phyloP scores from a whole-genome alignment of 495 filamentous ascomycete species.

The Parathielavia appendiculata region DNA sequence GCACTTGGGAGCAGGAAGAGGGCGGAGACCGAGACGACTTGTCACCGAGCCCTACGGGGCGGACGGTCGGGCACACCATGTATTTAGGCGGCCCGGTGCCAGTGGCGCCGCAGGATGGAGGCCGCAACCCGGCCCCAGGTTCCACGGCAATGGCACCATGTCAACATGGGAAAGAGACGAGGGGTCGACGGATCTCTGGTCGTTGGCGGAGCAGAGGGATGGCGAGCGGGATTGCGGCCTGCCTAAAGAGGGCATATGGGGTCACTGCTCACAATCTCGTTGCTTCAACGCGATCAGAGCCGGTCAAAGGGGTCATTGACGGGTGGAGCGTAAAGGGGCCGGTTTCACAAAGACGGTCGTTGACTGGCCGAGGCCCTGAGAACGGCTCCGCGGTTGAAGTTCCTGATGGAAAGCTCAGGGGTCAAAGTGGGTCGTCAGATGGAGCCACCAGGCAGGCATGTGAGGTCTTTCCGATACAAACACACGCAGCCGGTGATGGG shows the following conservation, averaged over 20 bases:
- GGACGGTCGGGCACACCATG: not conserved
- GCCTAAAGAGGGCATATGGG: too few species aligned
- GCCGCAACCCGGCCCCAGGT: not conserved
- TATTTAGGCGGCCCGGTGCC: not conserved
- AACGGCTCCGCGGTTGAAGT: not conserved
- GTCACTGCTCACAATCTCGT: too few species aligned
- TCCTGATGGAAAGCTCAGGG: too few species aligned
- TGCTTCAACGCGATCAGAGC: too few species aligned
- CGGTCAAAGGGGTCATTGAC: too few species aligned
- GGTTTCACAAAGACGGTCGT: not conserved
- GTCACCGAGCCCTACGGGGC: not conserved
- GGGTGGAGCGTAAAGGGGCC: too few species aligned
- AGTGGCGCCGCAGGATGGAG: not conserved
- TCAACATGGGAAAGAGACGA: not conserved
- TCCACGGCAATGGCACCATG: not conserved
- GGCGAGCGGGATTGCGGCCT: too few species aligned
- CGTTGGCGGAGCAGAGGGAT: not conserved
- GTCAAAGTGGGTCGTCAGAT: too few species aligned
- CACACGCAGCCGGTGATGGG: too few species aligned
- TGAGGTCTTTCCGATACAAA: too few species aligned
- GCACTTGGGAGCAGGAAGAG: not conserved
- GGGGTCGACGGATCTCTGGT: not conserved
- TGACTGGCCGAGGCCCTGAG: too few species aligned
- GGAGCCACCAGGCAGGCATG: too few species aligned
- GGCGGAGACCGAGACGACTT: slow-evolving; percentile 1